Conservation (phyloP, 768 basidiomycete species). For the Mycena venus region DNA sequence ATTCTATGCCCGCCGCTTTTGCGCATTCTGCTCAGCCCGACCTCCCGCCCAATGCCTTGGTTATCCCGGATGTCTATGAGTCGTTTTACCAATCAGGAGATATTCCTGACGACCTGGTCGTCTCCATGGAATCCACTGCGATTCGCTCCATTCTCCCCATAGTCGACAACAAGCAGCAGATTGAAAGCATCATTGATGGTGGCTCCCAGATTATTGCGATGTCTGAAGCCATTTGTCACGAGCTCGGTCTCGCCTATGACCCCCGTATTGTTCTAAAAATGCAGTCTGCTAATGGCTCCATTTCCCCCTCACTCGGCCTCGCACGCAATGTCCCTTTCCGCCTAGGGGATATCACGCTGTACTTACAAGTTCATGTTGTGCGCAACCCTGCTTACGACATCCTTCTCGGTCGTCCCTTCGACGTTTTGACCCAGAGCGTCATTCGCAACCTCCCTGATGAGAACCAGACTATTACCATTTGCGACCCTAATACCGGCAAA, state of each 20-base stretch:
- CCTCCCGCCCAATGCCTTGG: neutral
- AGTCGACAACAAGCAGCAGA: neutral
- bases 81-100: neutral
- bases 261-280: neutral
- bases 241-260: neutral
- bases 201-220: too few species aligned
- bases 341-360: neutral
- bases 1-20: too few species aligned
- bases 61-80: neutral
- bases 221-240: conserved; percentile 29
- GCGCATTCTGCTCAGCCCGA: neutral
- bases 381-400: conserved; percentile 18
- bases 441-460: neutral
- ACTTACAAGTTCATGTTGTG: conserved; percentile 16
- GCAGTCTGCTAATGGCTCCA: conserved; percentile 2
- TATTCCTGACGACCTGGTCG: neutral
- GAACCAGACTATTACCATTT: neutral
- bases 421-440: conserved; percentile 2
- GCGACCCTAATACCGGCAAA: neutral
- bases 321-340: too few species aligned
- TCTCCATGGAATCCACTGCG: neutral
- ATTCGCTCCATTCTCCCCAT: neutral
- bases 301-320: too few species aligned
- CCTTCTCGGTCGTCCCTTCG: conserved; percentile 19
- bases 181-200: conserved; percentile 32